Percentiles rank a stretch among this genome's conserved stretches.
phyloP scores from a whole-genome alignment of 2,329 filamentous ascomycete species.

The Tricladium varicosporioides region DNA sequence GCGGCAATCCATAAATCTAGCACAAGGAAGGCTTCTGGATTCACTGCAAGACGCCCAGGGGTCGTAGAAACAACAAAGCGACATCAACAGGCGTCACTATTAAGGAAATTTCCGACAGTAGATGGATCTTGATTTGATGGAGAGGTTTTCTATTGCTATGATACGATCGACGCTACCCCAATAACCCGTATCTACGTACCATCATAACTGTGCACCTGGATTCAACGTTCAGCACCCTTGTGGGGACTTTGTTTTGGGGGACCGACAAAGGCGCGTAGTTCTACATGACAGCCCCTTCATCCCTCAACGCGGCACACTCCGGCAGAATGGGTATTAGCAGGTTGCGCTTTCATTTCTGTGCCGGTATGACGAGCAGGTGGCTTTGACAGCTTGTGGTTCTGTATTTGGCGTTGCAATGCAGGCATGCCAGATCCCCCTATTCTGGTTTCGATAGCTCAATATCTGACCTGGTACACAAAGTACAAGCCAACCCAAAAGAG shows the following conservation, averaged over 20 bases:
- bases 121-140: no score
- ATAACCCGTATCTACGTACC: no score
- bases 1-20: not conserved
- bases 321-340: not conserved
- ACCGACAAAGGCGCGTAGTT: no score
- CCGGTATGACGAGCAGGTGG: conserved; percentile 5
- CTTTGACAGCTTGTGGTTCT: conserved; percentile 4
- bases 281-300: no score
- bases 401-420: not conserved
- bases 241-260: not conserved
- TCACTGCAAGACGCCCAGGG: not conserved
- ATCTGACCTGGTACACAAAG: no score
- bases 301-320: not conserved
- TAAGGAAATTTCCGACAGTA: no score
- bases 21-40: not conserved
- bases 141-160: no score
- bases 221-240: not conserved
- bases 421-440: not conserved
- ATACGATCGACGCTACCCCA: no score
- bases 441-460: not conserved
- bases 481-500: not conserved
- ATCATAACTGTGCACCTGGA: no score
- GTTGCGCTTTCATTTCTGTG: not conserved
- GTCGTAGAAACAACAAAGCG: not conserved
- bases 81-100: not conserved